Evolutionary conservation across 495 filamentous ascomycete genomes (phyloP).

Genomic region (Hypoxylon lienhwacheense): DNA sequence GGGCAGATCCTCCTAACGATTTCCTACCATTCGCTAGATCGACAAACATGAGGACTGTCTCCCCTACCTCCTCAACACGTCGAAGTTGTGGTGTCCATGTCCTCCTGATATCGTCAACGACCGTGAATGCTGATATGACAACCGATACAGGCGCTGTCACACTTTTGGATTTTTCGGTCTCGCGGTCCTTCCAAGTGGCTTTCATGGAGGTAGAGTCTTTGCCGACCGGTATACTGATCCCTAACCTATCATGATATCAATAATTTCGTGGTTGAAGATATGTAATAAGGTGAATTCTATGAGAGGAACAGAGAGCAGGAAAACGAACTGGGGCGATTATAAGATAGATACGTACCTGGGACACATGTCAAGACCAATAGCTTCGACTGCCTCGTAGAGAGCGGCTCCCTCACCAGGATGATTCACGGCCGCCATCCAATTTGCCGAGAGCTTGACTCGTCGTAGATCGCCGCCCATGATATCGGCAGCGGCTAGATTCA

Average conservation of each 20-base stretch:
- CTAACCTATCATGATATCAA: conserved; percentile 54
- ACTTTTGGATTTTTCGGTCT: conserved; percentile 68
- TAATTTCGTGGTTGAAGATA: background rate
- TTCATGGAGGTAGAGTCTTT: conserved; percentile 99
- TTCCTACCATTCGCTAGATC: conserved; percentile 78
- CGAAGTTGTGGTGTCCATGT: conserved; percentile 94
- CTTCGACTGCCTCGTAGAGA: conserved; percentile 91
- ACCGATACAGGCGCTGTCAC: conserved; percentile 91
- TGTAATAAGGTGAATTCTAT: background rate
- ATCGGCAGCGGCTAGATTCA: conserved; percentile 90
- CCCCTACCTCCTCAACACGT: conserved; percentile 81
- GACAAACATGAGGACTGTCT: conserved; percentile 86
- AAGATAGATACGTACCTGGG: conserved; percentile 67
- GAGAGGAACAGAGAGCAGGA: background rate
- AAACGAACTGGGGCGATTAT: background rate
- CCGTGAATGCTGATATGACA: conserved; percentile 85
- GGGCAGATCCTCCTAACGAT: conserved; percentile 85
- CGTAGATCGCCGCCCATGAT: conserved; percentile 72
- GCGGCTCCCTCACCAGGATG: conserved; percentile 93
- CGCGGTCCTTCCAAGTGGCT: conserved; percentile 85
- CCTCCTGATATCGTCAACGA: conserved; percentile 73
- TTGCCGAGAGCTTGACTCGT: conserved; percentile 85
- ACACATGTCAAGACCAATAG: conserved; percentile 83
- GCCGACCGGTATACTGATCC: conserved; percentile 90
- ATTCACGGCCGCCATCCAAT: conserved; percentile 97